phyloP scores from a whole-genome alignment of 2,329 filamentous ascomycete species.

The Madurella fahalii region DNA sequence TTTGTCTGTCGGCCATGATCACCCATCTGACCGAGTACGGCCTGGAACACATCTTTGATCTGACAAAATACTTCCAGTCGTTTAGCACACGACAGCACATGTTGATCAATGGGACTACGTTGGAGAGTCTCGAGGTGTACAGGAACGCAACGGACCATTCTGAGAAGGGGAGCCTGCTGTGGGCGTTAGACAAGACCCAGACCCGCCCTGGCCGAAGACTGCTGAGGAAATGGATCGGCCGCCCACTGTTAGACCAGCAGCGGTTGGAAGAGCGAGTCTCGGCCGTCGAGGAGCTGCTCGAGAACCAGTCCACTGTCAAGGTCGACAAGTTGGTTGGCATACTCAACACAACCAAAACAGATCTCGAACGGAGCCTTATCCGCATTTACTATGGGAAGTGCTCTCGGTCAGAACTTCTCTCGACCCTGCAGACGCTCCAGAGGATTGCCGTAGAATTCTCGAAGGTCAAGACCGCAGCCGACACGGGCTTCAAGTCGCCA shows the following conservation, averaged over 20 bases:
- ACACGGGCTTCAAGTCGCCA: constrained; percentile 68
- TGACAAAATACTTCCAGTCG: constrained; percentile 95
- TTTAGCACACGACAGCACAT: constrained; percentile 94
- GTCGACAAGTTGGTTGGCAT: constrained; percentile 73
- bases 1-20: constrained; percentile 96
- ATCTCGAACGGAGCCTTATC: constrained; percentile 89
- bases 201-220: constrained; percentile 86
- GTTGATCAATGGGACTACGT: constrained; percentile 90
- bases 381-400: constrained; percentile 98
- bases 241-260: constrained; percentile 73
- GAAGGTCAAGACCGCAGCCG: constrained; percentile 58
- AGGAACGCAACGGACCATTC: constrained; percentile 87
- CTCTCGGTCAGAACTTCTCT: constrained; percentile 79
- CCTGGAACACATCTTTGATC: constrained; percentile 88
- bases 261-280: constrained; percentile 73
- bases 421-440: constrained; percentile 80
- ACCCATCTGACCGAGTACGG: constrained; percentile 87
- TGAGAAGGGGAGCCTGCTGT: constrained; percentile 85
- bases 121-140: constrained; percentile 93
- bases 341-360: constrained; percentile 66
- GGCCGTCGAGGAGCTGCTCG: constrained; percentile 81
- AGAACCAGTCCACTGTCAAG: constrained; percentile 59
- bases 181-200: constrained; percentile 88
- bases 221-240: constrained; percentile 90
- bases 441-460: constrained; percentile 73